Percentiles rank a stretch among this genome's conserved stretches.
Evolutionary conservation across 176 grass and related monocot genomes (phyloP).

Genomic region (Rhynchospora tenuis): DNA sequence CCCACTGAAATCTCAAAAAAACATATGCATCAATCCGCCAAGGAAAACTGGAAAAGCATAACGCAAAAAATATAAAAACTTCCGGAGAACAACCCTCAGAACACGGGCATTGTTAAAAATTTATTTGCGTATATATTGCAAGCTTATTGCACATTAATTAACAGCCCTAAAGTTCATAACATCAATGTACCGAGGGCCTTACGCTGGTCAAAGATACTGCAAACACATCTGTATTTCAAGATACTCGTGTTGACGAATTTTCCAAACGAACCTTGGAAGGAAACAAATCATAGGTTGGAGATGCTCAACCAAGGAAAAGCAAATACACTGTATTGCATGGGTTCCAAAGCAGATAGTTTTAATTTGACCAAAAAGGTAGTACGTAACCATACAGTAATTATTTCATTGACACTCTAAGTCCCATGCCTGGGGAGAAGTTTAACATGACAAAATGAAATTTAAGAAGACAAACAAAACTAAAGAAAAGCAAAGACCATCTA

Average conservation of each 20-base stretch:
- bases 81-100: not conserved
- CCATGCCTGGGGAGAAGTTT: not conserved
- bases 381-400: conserved; percentile 8
- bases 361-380: not conserved
- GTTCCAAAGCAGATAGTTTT: not conserved
- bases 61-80: not conserved
- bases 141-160: not conserved
- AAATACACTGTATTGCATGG: too few species aligned
- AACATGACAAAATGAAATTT: not conserved
- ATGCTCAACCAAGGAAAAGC: too few species aligned
- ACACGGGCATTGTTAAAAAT: not conserved
- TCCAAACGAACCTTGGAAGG: not conserved
- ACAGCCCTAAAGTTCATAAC: not conserved
- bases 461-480: not conserved
- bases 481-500: conserved; percentile 8
- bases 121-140: not conserved
- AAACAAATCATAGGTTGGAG: not conserved
- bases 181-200: not conserved
- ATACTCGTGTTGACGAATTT: not conserved
- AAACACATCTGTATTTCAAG: too few species aligned
- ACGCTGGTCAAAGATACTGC: not conserved
- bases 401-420: not conserved
- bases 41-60: not conserved
- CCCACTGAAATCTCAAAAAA: not conserved
- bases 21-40: not conserved